Conservation (phyloP, 1,139 yeast species). For the Magnusiomyces clavatus region DNA sequence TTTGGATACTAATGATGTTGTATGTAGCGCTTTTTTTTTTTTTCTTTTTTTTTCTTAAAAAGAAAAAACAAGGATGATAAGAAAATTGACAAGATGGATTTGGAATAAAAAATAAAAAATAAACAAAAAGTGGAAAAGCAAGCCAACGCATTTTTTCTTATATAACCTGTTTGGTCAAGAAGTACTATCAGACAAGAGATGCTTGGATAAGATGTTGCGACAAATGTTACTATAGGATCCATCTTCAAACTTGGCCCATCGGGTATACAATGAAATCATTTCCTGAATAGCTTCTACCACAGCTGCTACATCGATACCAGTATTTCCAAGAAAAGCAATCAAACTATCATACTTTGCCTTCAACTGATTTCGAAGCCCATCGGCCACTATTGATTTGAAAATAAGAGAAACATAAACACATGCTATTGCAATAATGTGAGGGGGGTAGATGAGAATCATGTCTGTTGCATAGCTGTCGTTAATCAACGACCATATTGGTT, state of each 20-base stretch:
- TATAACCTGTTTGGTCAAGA: background rate
- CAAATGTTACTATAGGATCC: conserved; percentile 36
- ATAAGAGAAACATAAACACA: conserved; percentile 71
- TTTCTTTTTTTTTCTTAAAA: no score
- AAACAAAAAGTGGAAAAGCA: background rate
- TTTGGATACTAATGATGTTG: no score
- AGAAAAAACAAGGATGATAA: no score
- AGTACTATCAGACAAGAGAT: conserved; percentile 39
- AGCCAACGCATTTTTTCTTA: background rate
- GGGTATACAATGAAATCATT: conserved; percentile 64
- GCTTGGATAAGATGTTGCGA: conserved; percentile 67
- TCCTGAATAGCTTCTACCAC: conserved; percentile 80
- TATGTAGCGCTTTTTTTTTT: no score
- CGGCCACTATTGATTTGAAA: background rate
- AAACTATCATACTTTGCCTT: conserved; percentile 39
- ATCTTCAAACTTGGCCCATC: conserved; percentile 82
- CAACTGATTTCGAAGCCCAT: conserved; percentile 23
- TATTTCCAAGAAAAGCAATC: conserved; percentile 59
- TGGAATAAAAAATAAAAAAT: background rate
- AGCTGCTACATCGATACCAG: conserved; percentile 69
- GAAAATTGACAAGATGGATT: no score
- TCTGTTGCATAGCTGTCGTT: conserved; percentile 90
- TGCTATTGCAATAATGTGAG: conserved; percentile 82
- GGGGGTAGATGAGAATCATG: conserved; percentile 72
- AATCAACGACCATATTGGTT: conserved; percentile 80